Conservation (phyloP, 176 grass and related monocot species). For the Eragrostis nindensis region DNA sequence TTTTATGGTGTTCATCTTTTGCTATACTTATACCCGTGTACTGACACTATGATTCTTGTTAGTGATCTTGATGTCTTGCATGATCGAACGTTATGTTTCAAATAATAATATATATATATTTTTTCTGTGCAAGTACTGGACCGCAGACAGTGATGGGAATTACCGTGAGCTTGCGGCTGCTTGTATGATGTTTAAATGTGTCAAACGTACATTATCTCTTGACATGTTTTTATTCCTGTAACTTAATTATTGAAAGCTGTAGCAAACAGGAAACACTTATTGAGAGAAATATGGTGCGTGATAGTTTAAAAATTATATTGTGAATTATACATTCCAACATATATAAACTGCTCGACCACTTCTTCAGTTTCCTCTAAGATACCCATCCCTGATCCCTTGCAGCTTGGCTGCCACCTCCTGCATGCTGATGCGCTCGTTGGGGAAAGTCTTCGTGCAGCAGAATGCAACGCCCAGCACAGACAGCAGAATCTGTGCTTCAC, state of each 20-base stretch:
- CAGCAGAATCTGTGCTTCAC: neutral
- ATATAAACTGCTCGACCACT: neutral
- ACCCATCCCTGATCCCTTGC: conserved; percentile 6
- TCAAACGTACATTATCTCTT: neutral
- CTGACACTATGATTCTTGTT: neutral
- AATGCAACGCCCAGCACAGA: neutral
- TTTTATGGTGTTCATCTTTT: conserved; percentile 31
- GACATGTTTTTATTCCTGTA: too few species aligned
- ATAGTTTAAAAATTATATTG: too few species aligned
- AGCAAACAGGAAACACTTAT: too few species aligned
- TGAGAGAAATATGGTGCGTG: too few species aligned
- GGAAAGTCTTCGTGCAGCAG: neutral
- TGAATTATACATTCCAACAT: too few species aligned
- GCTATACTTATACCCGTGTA: neutral
- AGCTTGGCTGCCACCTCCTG: conserved; percentile 10
- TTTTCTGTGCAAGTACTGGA: neutral
- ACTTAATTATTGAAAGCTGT: too few species aligned
- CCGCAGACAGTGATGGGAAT: neutral
- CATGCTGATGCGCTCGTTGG: conserved; percentile 3
- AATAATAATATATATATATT: conserved; percentile 24
- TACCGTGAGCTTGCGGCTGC: neutral
- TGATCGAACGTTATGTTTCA: neutral
- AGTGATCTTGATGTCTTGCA: neutral
- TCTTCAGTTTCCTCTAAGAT: neutral
- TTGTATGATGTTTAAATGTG: neutral